Base-by-base conservation (phyloP, 2,329 filamentous ascomycete species). In the Cercospora sp. region DNA sequence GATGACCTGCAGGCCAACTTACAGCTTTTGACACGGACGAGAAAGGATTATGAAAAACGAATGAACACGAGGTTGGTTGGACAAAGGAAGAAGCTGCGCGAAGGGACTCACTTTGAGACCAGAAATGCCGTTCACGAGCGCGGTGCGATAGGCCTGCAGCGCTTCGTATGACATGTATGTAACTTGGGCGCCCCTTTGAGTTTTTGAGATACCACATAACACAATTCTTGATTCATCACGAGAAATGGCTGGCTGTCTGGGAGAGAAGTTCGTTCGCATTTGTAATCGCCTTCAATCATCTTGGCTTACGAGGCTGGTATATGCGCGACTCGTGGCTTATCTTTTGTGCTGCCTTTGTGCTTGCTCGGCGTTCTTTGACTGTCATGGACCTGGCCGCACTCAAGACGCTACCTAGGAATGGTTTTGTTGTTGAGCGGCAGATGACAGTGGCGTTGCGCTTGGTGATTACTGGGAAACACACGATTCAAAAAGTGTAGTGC, bases 61-160 rank as follows among this genome's bases (percentile, higher is more conserved):
- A 34, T 9, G 30, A 34, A 58, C 2, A 58, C 16, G 45, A 24
- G 45, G 21, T 51, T 26, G 45, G 24, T 51, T 51, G 45, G 18
- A 24, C 21, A 26, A 51, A 51, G 40, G 4, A 43, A 43, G 21
- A 13, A 51, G 18, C n/a, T 51, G 45, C 21, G 45, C 18, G 21
- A 51, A 51, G 13, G 45, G 45, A 13, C 21, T 26, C 16, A 6
- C 6, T 24, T 24, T 10, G 21, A 24, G 45, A 26, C 45, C 10
- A 51, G 45, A 24, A 51, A 24, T 24, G 45, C 21, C 18, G 18
- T 58, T n/a, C 49, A 64, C 62, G 62, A 64, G 62, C 62, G 62
- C 37, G 62, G 62, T 37, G 62, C 62, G 32, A 64, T 64, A 64
- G 62, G 32, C 51, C 62, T 37, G 62, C 62, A 64, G 62, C 62